Base-by-base conservation (phyloP, 2,329 filamentous ascomycete species). In the Botryosphaeria dothidea region DNA sequence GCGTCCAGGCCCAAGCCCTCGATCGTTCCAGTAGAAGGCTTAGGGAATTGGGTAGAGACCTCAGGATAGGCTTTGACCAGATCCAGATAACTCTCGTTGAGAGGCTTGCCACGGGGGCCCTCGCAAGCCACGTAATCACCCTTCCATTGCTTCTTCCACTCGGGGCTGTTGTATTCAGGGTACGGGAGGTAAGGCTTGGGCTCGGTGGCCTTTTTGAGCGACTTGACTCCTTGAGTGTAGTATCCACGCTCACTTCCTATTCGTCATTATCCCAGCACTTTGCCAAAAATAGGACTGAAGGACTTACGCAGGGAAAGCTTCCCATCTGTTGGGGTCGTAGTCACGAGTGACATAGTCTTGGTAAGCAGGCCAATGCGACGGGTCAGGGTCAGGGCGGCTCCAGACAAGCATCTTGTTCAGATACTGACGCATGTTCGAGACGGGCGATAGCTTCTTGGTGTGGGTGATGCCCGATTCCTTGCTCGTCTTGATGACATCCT, bases 181-280 rank as follows among this genome's bases (percentile, higher is more conserved):
- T 92, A 93, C 0, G 91, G 91, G 65, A 88, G 83, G 76, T 91
- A 92, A 21, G 84, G 80, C 63, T 85, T 80, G 0, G 87, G 84
- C 57, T 81, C 62, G 34, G 68, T 62, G 54, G 74, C 64, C 25
- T 64, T 58, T 38, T 57, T 57, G 29, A 60, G 54, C 6, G 48
- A 61, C 41, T 52, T 41, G 15, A 36, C 41, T 54, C 38, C 48
- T 4, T 46, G 41, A 38, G 29, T 63, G 23, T 27, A 69, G 27
- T 19, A 62, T 5, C 60, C 60, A 17, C 31, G 41, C 46, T 66
- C 48, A 36, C 52, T 63, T 34, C 9, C 11, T 25, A 25, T 5
- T n/a, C 15, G 31, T 64, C 8, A 51, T 19, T 19, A 45, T 57
- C 38, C 6, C 15, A 34, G 13, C 23, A 4, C 31, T 15, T 41